A percentile compares a stretch with the other conserved stretches of the same genome.
Conservation (phyloP, 805 yeast species). For the Ogataea zsoltii region DNA sequence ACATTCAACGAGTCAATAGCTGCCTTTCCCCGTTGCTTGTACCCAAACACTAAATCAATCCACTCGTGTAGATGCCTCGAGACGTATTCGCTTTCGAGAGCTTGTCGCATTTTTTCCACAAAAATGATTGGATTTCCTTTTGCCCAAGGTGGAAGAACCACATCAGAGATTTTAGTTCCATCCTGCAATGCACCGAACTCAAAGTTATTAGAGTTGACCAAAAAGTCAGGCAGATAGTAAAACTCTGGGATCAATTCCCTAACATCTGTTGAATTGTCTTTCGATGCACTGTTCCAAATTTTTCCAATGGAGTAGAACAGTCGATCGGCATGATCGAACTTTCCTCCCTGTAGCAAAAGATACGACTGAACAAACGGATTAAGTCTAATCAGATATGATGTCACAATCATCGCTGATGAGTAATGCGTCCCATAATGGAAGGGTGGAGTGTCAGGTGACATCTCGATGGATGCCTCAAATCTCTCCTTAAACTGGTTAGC, state of each 20-base stretch:
- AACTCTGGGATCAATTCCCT: conserved; percentile 87
- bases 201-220: conserved; percentile 62
- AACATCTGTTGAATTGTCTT: conserved; percentile 83
- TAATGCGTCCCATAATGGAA: conserved; percentile 94
- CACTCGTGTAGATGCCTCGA: conserved; percentile 74
- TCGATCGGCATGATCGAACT: conserved; percentile 86
- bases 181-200: conserved; percentile 72
- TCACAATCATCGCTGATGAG: conserved; percentile 90
- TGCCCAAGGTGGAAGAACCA: conserved; percentile 82
- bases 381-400: conserved; percentile 73
- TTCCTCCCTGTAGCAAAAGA: conserved; percentile 79
- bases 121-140: conserved; percentile 72
- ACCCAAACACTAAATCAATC: conserved; percentile 86
- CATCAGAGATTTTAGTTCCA: conserved; percentile 57
- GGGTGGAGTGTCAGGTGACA: conserved; percentile 59
- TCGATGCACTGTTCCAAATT: conserved; percentile 80
- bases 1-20: conserved; percentile 73
- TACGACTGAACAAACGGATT: conserved; percentile 83
- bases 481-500: conserved; percentile 67
- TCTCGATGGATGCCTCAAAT: conserved; percentile 65
- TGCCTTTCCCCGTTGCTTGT: conserved; percentile 69
- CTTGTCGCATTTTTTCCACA: conserved; percentile 74
- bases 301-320: conserved; percentile 71
- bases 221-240: conserved; percentile 77
- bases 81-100: conserved; percentile 80